Conservation (phyloP, 2,329 filamentous ascomycete genomes). For the Salinomyces thailandicus region DNA sequence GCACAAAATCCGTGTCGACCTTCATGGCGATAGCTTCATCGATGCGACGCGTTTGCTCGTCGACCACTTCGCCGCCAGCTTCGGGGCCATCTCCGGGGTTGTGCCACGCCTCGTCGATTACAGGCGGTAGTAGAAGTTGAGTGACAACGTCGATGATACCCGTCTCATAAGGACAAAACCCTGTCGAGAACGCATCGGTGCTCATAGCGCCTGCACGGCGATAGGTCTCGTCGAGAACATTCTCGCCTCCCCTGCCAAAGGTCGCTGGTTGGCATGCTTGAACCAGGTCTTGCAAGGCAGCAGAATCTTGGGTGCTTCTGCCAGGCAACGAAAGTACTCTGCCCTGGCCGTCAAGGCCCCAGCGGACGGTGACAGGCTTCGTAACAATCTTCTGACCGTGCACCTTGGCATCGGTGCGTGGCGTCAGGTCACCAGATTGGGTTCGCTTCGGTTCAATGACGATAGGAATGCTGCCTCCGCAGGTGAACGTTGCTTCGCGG, state of each 20-base stretch:
- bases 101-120: not conserved
- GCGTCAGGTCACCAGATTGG: constrained; percentile 2
- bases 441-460: not conserved
- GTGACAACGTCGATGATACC: constrained; percentile 44
- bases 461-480: constrained; percentile 1
- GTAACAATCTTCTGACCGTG: constrained; percentile 4
- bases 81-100: not conserved
- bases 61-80: not conserved
- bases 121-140: constrained; percentile 25
- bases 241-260: constrained; percentile 37
- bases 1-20: not conserved
- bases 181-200: constrained; percentile 30
- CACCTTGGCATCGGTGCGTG: constrained; percentile 1
- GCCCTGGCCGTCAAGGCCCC: constrained; percentile 2
- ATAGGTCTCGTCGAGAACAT: constrained; percentile 43
- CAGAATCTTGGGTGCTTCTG: not conserved
- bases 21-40: not conserved
- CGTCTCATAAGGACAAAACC: constrained; percentile 42
- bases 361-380: constrained; percentile 8
- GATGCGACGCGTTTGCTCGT: not conserved
- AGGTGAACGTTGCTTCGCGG: constrained; percentile 1
- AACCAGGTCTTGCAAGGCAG: constrained; percentile 7
- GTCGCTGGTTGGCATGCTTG: constrained; percentile 33
- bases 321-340: constrained; percentile 2
- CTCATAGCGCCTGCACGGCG: constrained; percentile 46